Conservation (phyloP, 1,284 basidiomycete species). For the Kwoniella shivajii region DNA sequence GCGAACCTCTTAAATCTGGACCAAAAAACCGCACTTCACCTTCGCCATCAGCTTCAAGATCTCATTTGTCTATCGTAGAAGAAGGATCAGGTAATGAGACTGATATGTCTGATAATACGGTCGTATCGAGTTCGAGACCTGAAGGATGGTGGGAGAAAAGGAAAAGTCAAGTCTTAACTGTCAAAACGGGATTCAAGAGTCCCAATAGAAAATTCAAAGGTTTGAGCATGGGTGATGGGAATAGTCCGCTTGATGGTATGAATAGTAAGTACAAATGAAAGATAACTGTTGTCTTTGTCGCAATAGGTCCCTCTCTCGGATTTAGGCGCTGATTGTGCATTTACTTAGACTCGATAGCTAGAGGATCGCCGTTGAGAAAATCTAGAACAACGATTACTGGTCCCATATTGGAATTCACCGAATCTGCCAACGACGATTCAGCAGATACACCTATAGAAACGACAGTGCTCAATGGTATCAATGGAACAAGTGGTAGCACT, state of each 20-base stretch:
- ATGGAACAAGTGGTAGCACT: neutral
- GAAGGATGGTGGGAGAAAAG: conserved; percentile 29
- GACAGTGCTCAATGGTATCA: neutral
- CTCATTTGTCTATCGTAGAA: conserved; percentile 19
- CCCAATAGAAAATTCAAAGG: conserved; percentile 7
- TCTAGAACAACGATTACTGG: neutral
- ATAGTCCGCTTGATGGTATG: conserved; percentile 1
- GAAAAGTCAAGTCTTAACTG: conserved; percentile 17
- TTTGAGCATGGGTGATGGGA: neutral
- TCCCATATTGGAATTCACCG: conserved; percentile 4
- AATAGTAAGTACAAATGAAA: conserved; percentile 1
- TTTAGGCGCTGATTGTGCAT: neutral
- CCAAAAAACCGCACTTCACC: too few species aligned
- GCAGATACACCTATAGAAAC: conserved; percentile 1
- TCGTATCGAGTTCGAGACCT: neutral
- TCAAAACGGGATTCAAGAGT: conserved; percentile 12
- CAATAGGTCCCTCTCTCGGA: neutral
- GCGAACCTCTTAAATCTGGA: neutral
- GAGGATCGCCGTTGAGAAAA: conserved; percentile 11
- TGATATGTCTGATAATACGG: conserved; percentile 14
- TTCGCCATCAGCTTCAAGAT: neutral
- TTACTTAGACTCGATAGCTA: neutral
- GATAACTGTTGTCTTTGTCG: too few species aligned
- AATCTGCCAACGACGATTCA: neutral
- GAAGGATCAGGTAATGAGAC: conserved; percentile 27